Base-by-base conservation (phyloP, 164 flowering plant genomes). In the Nelumbo lutea region DNA sequence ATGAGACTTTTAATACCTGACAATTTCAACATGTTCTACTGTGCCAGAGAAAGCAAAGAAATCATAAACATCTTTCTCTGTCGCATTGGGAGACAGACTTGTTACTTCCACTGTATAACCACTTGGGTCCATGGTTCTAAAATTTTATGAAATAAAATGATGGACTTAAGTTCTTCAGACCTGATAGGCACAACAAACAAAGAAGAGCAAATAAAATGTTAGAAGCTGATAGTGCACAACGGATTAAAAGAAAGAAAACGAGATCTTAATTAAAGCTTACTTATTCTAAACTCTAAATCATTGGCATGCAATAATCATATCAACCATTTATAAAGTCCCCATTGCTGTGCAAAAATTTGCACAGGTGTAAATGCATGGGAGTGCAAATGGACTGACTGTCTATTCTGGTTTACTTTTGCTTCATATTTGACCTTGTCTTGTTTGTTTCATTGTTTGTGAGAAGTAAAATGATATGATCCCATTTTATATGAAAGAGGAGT, bases 11-110 rank as follows among this genome's bases (percentile, higher is more conserved):
- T 13, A 58, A 40, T 76, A 90, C 98, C 98, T 87, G 82, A 86
- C 64, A 6, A 93, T 79, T 65, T 88, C 91, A 27, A 93, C 80
- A 70, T 83, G 84, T 46, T 89, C 92, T 65, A 89, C 72, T 14
- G 74, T 62, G 48, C 98, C 97, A 71, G 88, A 93, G 65, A 81
- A 76, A 61, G 87, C 69, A 43, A 93, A 93, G 72, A 93, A 90
- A 59, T 88, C 86, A 68, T 63, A 64, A 53, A 93, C 83, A 79
- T 93, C 91, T 64, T 88, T 84, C 78, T 90, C 92, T n/a, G 86
- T 82, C 53, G 93, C 93, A 70, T 68, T 76, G 38, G 89, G 91
- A 41, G 96, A 90, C 58, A 93, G 76, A 74, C 78, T 70, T 41
- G 91, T 87, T 51, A 93, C 87, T 76, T 90, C 90, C 14, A 80